phyloP scores from a whole-genome alignment of 2,329 filamentous ascomycete genomes.

The Pseudocercospora eumusae region DNA sequence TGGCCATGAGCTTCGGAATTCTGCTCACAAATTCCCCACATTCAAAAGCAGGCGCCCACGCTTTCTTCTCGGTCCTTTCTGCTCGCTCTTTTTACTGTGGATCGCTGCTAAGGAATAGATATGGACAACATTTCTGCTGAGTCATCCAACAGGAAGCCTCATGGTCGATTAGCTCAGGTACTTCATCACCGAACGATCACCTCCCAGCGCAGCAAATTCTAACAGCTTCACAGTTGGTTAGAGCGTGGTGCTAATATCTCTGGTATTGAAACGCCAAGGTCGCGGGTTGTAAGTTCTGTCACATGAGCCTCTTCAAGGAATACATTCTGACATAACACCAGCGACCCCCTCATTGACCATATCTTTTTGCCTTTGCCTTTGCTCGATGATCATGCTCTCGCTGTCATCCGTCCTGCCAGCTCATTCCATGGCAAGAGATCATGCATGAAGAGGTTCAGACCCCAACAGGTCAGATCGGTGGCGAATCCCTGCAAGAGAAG shows the following conservation, averaged over 20 bases:
- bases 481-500: background rate
- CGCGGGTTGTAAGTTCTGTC: conserved; percentile 2
- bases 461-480: background rate
- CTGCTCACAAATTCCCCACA: background rate
- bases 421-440: background rate
- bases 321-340: background rate
- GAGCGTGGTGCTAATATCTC: conserved; percentile 7
- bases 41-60: background rate
- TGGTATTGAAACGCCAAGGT: conserved; percentile 5
- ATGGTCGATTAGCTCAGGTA: background rate
- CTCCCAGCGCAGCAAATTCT: too few species aligned
- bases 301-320: background rate
- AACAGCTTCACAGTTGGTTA: background rate
- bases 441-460: background rate
- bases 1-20: too few species aligned
- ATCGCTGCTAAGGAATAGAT: background rate
- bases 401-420: background rate
- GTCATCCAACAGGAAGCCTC: background rate
- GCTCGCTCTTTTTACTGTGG: background rate
- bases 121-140: background rate
- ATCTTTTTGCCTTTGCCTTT: background rate
- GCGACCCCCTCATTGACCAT: conserved; percentile 7
- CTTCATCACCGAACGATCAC: background rate
- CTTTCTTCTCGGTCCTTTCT: background rate
- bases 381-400: background rate